Percentiles rank a stretch among this genome's conserved stretches.
Conservation (phyloP, 1,284 basidiomycete species). For the Tilletia indica region DNA sequence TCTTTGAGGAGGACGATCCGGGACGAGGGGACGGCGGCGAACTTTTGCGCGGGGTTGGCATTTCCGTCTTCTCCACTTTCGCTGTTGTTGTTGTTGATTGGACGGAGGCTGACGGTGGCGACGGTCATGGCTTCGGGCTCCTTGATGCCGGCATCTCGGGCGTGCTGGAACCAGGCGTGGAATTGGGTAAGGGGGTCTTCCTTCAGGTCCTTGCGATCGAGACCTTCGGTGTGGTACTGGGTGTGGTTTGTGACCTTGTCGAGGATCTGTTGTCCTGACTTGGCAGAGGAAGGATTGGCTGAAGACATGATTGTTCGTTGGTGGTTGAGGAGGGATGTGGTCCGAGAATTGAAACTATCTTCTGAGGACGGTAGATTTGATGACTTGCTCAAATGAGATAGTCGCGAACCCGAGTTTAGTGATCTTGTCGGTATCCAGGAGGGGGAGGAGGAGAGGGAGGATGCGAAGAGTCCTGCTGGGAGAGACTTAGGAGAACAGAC, state of each 20-base stretch:
- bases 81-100: background rate
- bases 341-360: too few species aligned
- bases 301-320: background rate
- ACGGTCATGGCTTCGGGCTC: slow-evolving; percentile 55
- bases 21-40: slow-evolving; percentile 66
- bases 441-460: too few species aligned
- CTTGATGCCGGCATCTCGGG: slow-evolving; percentile 34
- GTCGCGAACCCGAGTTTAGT: too few species aligned
- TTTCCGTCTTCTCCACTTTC: slow-evolving; percentile 10
- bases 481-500: too few species aligned
- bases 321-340: too few species aligned
- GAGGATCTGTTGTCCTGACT: background rate
- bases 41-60: background rate
- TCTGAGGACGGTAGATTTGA: too few species aligned
- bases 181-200: slow-evolving; percentile 47
- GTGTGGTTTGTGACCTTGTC: slow-evolving; percentile 43
- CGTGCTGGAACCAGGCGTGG: slow-evolving; percentile 47
- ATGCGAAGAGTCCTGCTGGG: too few species aligned
- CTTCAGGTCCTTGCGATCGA: slow-evolving; percentile 33
- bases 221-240: slow-evolving; percentile 48
- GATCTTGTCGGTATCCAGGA: too few species aligned
- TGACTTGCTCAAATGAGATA: too few species aligned
- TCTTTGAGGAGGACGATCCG: slow-evolving; percentile 90
- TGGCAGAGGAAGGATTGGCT: too few species aligned
- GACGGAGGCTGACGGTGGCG: slow-evolving; percentile 31